phyloP scores from a whole-genome alignment of 352 stramenopile species.

The Globisporangium perplexum region DNA sequence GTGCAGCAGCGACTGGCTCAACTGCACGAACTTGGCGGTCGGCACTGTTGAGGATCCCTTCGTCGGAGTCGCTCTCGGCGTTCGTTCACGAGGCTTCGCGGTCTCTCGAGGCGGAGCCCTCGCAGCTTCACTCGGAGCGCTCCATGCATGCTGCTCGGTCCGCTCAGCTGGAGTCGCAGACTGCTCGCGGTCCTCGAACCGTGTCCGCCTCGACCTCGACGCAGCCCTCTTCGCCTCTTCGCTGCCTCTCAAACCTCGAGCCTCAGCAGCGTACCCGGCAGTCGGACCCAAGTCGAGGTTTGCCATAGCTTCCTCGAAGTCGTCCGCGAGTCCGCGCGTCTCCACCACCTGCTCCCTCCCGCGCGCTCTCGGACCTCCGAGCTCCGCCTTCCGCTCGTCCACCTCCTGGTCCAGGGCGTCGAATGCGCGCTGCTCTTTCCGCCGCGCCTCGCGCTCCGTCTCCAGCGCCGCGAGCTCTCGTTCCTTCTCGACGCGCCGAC shows the following conservation, averaged over 20 bases:
- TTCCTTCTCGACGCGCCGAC: constrained; percentile 35
- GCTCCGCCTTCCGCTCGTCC: constrained; percentile 13
- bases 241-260: not conserved
- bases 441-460: constrained; percentile 21
- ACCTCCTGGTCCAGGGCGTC: constrained; percentile 24
- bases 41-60: not conserved
- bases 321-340: not conserved
- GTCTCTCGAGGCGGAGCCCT: not conserved
- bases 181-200: not conserved
- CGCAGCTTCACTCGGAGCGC: not conserved
- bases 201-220: not conserved
- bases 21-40: not conserved
- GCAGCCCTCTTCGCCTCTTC: not conserved
- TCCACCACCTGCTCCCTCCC: not conserved
- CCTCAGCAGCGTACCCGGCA: not conserved
- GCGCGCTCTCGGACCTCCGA: constrained; percentile 2
- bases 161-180: not conserved
- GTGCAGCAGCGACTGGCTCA: constrained; percentile 16
- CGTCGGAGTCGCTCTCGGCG: too few species aligned
- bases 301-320: not conserved
- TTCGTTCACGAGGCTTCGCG: too few species aligned
- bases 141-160: not conserved
- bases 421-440: constrained; percentile 20
- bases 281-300: not conserved
- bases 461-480: constrained; percentile 41